These are phyloP conservation scores for Paracamarosporium sp. DNA, from an alignment of 2,329 filamentous ascomycete genomes.

Conservation along the genomic window DNA sequence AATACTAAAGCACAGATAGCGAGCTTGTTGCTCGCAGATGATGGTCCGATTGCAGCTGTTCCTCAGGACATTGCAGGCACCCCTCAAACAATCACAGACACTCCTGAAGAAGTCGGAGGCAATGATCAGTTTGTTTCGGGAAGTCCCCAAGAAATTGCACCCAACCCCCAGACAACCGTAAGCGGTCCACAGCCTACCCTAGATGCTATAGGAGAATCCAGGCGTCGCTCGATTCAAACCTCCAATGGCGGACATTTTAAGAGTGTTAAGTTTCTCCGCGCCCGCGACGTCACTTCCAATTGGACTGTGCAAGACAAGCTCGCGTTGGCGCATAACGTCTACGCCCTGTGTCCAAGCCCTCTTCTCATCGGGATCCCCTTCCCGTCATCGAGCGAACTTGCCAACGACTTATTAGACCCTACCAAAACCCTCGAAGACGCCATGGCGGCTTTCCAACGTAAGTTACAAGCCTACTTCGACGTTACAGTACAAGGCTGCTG, in stretches of 20 bases:
- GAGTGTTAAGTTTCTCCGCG: no score
- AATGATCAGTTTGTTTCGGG: no score
- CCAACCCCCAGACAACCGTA: neutral
- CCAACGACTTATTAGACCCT: neutral
- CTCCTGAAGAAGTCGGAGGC: no score
- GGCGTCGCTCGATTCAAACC: neutral
- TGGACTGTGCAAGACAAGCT: constrained; percentile 4
- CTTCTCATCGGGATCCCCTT: neutral
- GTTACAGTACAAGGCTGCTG: constrained; percentile 5
- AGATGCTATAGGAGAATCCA: neutral
- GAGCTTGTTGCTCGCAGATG: constrained; percentile 3
- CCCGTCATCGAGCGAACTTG: neutral
- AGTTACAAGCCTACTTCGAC: constrained; percentile 4
- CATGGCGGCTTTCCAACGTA: neutral
- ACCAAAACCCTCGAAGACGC: constrained; percentile 1
- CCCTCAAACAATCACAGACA: no score
- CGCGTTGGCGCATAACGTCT: neutral
- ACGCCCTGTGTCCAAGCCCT: neutral
- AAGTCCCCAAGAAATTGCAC: no score
- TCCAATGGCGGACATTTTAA: no score
- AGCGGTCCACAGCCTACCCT: neutral
- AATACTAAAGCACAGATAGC: constrained; percentile 12
- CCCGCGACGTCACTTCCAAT: neutral
- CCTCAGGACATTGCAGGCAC: no score
- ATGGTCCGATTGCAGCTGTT: no score